phyloP scores from a whole-genome alignment of 2,329 filamentous ascomycete genomes.

The Penicillium sp. region DNA sequence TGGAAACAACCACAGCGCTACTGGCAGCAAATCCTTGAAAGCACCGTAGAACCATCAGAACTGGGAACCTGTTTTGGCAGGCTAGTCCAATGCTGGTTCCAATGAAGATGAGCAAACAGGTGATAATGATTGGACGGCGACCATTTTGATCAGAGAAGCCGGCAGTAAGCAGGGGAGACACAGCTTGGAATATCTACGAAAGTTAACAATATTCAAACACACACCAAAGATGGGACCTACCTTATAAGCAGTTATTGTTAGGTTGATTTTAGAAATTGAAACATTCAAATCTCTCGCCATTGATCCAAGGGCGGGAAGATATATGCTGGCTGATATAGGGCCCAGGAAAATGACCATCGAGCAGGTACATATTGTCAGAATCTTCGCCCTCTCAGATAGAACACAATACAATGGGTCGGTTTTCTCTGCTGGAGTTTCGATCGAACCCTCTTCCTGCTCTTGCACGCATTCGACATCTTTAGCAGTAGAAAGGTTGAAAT shows the following conservation, averaged over 20 bases:
- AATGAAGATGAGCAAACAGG: slow-evolving; percentile 1
- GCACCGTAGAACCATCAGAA: slow-evolving; percentile 7
- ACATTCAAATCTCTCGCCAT: slow-evolving; percentile 34
- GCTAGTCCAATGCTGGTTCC: slow-evolving; percentile 6
- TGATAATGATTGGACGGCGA: slow-evolving; percentile 1
- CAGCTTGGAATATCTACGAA: slow-evolving; percentile 2
- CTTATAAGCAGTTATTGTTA: slow-evolving; percentile 10
- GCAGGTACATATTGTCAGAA: slow-evolving; percentile 52
- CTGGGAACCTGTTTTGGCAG: slow-evolving; percentile 1
- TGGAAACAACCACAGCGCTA: background rate
- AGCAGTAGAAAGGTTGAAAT: no score
- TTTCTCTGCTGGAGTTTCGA: background rate
- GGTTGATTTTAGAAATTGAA: slow-evolving; percentile 4
- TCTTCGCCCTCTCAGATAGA: slow-evolving; percentile 36
- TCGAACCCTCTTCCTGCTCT: no score
- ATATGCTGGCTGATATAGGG: slow-evolving; percentile 56
- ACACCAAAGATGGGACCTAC: slow-evolving; percentile 13
- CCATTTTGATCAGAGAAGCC: slow-evolving; percentile 4
- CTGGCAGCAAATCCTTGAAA: slow-evolving; percentile 4
- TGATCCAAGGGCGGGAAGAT: slow-evolving; percentile 49
- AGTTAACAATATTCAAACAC: background rate
- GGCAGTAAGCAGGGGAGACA: slow-evolving; percentile 2
- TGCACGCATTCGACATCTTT: no score
- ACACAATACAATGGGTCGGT: background rate
- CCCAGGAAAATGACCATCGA: slow-evolving; percentile 56